Conservation (phyloP, 805 yeast genomes). For the Cyberlindnera suaveolens region DNA sequence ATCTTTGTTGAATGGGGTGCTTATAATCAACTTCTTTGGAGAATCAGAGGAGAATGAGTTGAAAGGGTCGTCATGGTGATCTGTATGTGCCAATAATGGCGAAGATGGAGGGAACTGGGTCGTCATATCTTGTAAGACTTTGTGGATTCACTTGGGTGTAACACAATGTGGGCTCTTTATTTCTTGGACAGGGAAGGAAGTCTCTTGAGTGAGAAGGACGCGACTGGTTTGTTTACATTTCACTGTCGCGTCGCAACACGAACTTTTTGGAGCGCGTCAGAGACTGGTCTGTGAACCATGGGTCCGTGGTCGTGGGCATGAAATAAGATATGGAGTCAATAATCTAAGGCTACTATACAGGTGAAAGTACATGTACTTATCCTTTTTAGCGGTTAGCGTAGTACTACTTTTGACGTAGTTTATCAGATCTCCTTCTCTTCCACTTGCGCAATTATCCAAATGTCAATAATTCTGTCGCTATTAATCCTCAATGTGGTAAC, state of each 20-base stretch:
- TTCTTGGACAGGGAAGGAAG: not conserved
- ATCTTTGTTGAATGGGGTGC: slow-evolving; percentile 16
- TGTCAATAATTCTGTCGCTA: too few species aligned
- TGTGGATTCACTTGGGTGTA: not conserved
- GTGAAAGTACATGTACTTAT: too few species aligned
- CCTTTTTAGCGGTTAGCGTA: too few species aligned
- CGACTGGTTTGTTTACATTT: slow-evolving; percentile 2
- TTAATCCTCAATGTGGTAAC: not conserved
- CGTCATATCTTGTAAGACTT: slow-evolving; percentile 2
- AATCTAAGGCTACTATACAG: too few species aligned
- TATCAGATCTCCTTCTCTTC: too few species aligned
- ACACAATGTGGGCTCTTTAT: not conserved
- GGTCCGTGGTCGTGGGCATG: too few species aligned
- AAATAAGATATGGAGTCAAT: too few species aligned
- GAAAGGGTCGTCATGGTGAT: slow-evolving; percentile 15
- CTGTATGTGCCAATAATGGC: slow-evolving; percentile 25
- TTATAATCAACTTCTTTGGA: slow-evolving; percentile 14
- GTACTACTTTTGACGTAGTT: too few species aligned
- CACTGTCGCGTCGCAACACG: not conserved
- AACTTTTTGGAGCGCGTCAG: too few species aligned
- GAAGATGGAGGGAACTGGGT: slow-evolving; percentile 33
- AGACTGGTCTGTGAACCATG: too few species aligned
- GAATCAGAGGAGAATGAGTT: slow-evolving; percentile 4
- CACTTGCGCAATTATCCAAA: too few species aligned
- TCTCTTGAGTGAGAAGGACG: not conserved